phyloP scores from a whole-genome alignment of 495 filamentous ascomycete species.

The Penicillium coffeae region DNA sequence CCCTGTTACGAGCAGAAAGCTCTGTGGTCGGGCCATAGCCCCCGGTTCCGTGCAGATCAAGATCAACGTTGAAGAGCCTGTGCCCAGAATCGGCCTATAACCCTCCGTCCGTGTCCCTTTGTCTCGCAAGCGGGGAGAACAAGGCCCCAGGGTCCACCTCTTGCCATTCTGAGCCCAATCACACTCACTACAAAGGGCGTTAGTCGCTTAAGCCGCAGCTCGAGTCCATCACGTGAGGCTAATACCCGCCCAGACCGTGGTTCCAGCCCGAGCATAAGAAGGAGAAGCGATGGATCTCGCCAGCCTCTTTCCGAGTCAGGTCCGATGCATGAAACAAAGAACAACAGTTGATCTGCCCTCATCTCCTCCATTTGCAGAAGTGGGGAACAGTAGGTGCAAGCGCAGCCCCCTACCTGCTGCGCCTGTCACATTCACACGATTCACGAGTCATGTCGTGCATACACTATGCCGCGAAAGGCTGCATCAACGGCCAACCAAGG shows the following conservation, averaged over 20 bases:
- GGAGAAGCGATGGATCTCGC: background rate
- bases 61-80: no score
- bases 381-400: background rate
- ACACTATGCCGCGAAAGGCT: slow-evolving; percentile 9
- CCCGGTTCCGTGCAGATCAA: slow-evolving; percentile 30
- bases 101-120: slow-evolving; percentile 6
- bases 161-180: background rate
- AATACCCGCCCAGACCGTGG: background rate
- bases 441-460: slow-evolving; percentile 29
- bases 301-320: background rate
- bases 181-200: slow-evolving; percentile 2
- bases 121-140: background rate
- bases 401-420: background rate
- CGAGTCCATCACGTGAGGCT: slow-evolving; percentile 15
- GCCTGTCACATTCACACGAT: slow-evolving; percentile 10
- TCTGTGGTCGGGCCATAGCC: slow-evolving; percentile 14
- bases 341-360: background rate
- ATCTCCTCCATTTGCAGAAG: background rate
- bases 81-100: slow-evolving; percentile 6
- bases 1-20: slow-evolving; percentile 4
- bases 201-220: slow-evolving; percentile 16
- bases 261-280: background rate
- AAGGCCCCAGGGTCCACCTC: background rate
- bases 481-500: slow-evolving; percentile 12
- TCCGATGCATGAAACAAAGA: background rate